Conservation (phyloP, 345 rosid genomes). For the Populus nigra region DNA sequence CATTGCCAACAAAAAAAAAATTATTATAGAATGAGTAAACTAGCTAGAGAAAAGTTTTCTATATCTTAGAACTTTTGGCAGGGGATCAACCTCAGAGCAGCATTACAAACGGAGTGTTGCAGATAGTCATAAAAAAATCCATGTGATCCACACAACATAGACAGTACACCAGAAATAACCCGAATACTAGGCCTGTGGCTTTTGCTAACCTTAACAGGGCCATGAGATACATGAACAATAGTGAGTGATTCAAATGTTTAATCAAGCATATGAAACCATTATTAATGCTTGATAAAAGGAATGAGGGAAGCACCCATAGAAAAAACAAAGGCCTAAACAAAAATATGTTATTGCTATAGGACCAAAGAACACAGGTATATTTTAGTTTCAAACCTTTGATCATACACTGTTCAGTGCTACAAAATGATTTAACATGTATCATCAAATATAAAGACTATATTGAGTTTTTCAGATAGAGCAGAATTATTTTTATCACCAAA, state of each 20-base stretch:
- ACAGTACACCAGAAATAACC: neutral
- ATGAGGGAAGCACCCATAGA: too few species aligned
- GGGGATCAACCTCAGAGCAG: neutral
- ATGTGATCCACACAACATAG: neutral
- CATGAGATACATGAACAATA: neutral
- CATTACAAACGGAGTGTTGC: neutral
- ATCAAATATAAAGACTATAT: neutral
- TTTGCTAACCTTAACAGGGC: neutral
- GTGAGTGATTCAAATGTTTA: neutral
- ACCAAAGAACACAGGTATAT: neutral
- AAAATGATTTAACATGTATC: neutral
- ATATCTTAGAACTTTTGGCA: neutral
- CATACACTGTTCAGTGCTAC: neutral
- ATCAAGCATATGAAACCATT: neutral
- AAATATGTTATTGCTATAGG: neutral
- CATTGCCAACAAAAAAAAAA: neutral
- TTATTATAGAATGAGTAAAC: too few species aligned
- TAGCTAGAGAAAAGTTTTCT: neutral
- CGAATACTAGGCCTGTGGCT: neutral
- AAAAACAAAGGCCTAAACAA: too few species aligned
- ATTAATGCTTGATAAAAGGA: too few species aligned
- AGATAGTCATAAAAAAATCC: neutral
- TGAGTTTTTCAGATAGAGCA: neutral
- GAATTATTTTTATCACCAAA: neutral
- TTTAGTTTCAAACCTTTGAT: neutral